phyloP scores from a whole-genome alignment of 2,329 filamentous ascomycete genomes.

The Elsinoe ampelina region DNA sequence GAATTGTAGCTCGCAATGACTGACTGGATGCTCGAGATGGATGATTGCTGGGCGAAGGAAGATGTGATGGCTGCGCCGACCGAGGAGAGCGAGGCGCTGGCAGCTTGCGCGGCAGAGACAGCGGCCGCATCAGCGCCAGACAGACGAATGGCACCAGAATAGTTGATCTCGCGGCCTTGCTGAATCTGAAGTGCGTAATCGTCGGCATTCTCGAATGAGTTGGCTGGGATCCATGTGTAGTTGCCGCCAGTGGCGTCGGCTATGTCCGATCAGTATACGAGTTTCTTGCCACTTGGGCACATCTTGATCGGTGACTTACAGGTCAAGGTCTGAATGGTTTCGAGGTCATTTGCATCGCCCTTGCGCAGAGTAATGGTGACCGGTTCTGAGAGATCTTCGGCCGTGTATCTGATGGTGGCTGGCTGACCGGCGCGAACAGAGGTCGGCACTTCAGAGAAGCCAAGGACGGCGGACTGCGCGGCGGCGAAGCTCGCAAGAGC shows the following conservation, averaged over 20 bases:
- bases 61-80: constrained; percentile 18
- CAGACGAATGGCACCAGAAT: constrained; percentile 44
- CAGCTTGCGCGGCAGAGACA: constrained; percentile 20
- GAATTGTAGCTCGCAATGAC: constrained; percentile 17
- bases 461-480: constrained; percentile 37
- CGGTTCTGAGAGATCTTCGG: constrained; percentile 29
- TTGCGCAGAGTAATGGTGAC: constrained; percentile 49
- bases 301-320: constrained; percentile 27
- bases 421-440: constrained; percentile 41
- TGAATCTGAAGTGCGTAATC: constrained; percentile 53
- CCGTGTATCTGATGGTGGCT: constrained; percentile 28
- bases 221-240: constrained; percentile 44
- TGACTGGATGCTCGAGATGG: constrained; percentile 16
- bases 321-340: constrained; percentile 41
- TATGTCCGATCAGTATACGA: constrained; percentile 16
- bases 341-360: constrained; percentile 42
- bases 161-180: constrained; percentile 46
- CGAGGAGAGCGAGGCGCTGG: constrained; percentile 26
- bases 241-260: constrained; percentile 36
- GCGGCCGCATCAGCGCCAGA: constrained; percentile 27
- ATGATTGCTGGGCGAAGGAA: constrained; percentile 6
- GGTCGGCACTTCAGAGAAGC: constrained; percentile 45
- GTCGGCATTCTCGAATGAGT: constrained; percentile 33
- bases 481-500: constrained; percentile 37
- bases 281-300: not conserved